Base-by-base conservation (phyloP, 1,139 yeast genomes). In the Taphrina betulina region DNA sequence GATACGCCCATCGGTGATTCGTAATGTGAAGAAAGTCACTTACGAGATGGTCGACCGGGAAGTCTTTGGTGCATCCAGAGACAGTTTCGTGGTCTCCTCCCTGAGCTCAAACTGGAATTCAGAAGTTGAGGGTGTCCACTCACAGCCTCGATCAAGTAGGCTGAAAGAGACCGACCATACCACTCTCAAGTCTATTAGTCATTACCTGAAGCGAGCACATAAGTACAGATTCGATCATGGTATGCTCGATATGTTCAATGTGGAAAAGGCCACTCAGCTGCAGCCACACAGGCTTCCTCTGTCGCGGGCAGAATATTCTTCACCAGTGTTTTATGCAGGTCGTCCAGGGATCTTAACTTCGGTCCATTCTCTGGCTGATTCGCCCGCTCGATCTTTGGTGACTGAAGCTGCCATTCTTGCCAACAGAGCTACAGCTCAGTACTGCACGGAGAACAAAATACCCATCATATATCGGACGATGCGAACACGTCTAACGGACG, bases 391-490 rank as follows among this genome's bases (percentile, higher is more conserved):
- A 37, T 31, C 22, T 19, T 22, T 57, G 31, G 59, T 57, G 23
- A 23, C 46, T 8, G 59, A 57, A 24, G 48, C 53, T 14, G 55
- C 55, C 37, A 53, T 57, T 16, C 43, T 53, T 36, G 87, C 94
- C 1, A 89, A 89, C 67, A 72, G 77, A 28, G 69, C 82, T 1
- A 77, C 82, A 1, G 90, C 90, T 0, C 62, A 67, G 1, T 79
- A 73, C 63, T 79, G 85, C 12, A 40, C 62, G 5, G 63, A 69
- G 16, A 69, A 78, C 33, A 64, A 71, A 0, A 76, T 85, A 7
- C 82, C 88, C 1, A 79, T 82, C 5, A 72, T 88, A 1, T 85
- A 75, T 68, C 71, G 81, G 33, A 72, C 78, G 38, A 80, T 85
- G 62, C 65, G 69, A 14, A 17, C 23, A 19, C 12, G 8, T 10